Base-by-base conservation (phyloP, 2,329 filamentous ascomycete genomes). In the Gliomastix tumulicola region DNA sequence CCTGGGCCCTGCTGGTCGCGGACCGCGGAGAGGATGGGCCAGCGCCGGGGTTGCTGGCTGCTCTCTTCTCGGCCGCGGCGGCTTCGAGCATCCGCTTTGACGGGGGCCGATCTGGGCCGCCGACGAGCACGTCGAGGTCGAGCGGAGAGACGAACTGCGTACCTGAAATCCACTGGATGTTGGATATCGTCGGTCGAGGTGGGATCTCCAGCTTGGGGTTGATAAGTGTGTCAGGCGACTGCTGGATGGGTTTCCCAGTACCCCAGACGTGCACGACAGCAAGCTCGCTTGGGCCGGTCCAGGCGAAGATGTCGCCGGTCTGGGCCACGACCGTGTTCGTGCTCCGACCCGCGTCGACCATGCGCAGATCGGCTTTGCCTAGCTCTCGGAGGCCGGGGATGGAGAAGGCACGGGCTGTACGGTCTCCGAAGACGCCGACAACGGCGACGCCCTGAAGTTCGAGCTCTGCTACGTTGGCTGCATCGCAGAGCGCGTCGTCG, bases 91-190 rank as follows among this genome's bases (percentile, higher is more conserved):
- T 94, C 23, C 84, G 79, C 61, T 94, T 94, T 41, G 85, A 92
- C 2, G 88, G 82, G 4, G 90, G 92, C 4, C 92, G 77, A 51
- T 92, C 84, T 3, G 88, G 82, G 0, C 90, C 90, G 35, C 90
- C 88, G 41, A 98, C 92, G 3, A 98, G 68, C 3, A 95, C 63
- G 52, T 97, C 92, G 51, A 98, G 79, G 50, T 98, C 92, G 3
- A 81, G 71, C 1, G 87, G 83, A 2, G 87, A 88, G 32, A 98
- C 75, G 49, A 94, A 84, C 59, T 96, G 90, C 2, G 90, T 97
- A 5, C 92, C 92, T 1, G 88, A 84, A 36, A 98, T 88, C 92
- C 92, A 98, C 61, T 97, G 88, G 25, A 98, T 62, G 50, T 94
- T 95, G 16, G 86, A 94, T 41, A 98, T 98, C 0, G 88, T 95